Evolutionary conservation across 2,329 filamentous ascomycete species (phyloP).

Genomic region (Penicillium freii): DNA sequence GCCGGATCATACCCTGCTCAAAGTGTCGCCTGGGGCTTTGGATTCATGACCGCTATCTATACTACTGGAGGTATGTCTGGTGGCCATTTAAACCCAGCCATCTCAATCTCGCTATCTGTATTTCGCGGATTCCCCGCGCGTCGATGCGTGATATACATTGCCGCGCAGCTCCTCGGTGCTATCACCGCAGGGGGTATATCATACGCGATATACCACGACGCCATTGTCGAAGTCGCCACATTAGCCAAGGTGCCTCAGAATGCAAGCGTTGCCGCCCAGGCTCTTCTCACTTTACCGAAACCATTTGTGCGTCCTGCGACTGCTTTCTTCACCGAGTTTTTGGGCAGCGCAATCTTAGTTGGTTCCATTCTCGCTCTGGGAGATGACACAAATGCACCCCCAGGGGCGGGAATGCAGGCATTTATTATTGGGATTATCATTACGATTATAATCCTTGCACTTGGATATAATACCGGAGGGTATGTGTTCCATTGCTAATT

Average conservation of each 20-base stretch:
- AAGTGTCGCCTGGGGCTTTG: constrained; percentile 30
- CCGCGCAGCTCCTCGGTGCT: constrained; percentile 37
- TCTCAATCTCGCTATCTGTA: constrained; percentile 39
- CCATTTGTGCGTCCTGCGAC: constrained; percentile 25
- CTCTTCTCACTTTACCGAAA: constrained; percentile 31
- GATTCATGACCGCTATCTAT: constrained; percentile 44
- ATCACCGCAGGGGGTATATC: constrained; percentile 36
- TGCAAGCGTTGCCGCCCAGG: constrained; percentile 17
- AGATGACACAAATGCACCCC: constrained; percentile 46
- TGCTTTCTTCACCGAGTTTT: constrained; percentile 42
- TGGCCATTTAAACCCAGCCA: constrained; percentile 50
- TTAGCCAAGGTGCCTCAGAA: constrained; percentile 20
- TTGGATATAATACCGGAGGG: constrained; percentile 40
- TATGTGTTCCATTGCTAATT: constrained; percentile 7
- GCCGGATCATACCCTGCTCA: constrained; percentile 25
- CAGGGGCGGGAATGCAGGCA: constrained; percentile 44
- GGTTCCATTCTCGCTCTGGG: constrained; percentile 39
- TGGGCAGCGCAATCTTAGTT: constrained; percentile 33
- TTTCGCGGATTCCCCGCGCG: constrained; percentile 38
- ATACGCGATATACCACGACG: constrained; percentile 38
- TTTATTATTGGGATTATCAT: constrained; percentile 27
- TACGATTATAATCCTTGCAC: constrained; percentile 15
- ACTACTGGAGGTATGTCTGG: constrained; percentile 49
- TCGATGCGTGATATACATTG: constrained; percentile 29
- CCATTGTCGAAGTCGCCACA: constrained; percentile 28